Evolutionary conservation across 345 rosid genomes (phyloP).

Genomic region (Toxicodendron radicans): DNA sequence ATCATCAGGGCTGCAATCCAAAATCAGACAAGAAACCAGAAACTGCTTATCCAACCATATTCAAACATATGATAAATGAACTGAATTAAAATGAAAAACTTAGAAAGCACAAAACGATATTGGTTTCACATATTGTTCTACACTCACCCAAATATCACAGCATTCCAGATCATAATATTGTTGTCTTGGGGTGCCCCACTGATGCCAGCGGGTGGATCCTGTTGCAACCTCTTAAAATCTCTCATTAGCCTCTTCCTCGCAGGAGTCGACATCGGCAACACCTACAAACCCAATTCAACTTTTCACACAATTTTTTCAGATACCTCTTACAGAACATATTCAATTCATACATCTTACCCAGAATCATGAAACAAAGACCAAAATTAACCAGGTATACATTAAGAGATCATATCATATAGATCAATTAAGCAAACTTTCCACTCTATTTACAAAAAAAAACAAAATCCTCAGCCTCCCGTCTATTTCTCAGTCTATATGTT

Average conservation of each 20-base stretch:
- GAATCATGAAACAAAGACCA: not conserved
- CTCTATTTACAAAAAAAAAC: not conserved
- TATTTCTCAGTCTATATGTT: not conserved
- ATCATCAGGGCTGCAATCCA: conserved; percentile 68
- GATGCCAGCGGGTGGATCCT: conserved; percentile 58
- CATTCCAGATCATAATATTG: conserved; percentile 69
- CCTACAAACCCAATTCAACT: conserved; percentile 9
- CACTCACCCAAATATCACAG: conserved; percentile 52
- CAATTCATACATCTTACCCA: not conserved
- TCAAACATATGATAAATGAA: conserved; percentile 10
- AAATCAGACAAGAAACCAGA: conserved; percentile 28
- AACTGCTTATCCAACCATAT: conserved; percentile 20
- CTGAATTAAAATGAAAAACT: not conserved
- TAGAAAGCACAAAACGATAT: not conserved
- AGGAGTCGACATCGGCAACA: conserved; percentile 46
- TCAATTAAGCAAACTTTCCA: not conserved
- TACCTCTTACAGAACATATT: not conserved
- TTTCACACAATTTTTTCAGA: not conserved
- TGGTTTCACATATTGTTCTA: not conserved
- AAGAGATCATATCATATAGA: not conserved
- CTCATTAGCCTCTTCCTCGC: conserved; percentile 65
- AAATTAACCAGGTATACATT: not conserved
- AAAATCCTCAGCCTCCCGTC: not conserved
- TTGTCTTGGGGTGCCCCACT: conserved; percentile 60
- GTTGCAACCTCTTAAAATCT: conserved; percentile 64